Evolutionary conservation across 495 filamentous ascomycete species (phyloP), one percentile per base, ranked within the genome.

Genomic region (Hapsidospora chrysogenum): DNA sequence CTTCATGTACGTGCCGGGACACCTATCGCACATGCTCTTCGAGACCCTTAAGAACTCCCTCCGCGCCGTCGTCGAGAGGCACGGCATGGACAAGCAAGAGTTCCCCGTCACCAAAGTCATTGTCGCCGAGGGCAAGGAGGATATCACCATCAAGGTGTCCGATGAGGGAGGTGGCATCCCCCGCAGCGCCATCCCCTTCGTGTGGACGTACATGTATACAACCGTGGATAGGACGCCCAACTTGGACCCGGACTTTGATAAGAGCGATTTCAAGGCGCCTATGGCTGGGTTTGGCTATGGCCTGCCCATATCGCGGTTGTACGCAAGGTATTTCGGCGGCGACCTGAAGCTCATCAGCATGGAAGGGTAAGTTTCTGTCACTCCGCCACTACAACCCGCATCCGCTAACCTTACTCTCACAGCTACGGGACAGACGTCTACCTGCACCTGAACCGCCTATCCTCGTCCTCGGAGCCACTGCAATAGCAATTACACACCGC

Each of bases 181-280:
- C 0, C 70, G 89, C 36, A 84, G 77, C 41, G 67, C 81, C 20
- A 95, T 97, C 37, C 92, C 92, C 8, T 66, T 97, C 6, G 89
- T 96, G 11, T 97, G 89, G 89, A 97, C 89, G 17, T 97, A 97
- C 51, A 97, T 96, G 89, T 97, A 96, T 49, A 97, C 89, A 14
- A 97, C 89, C 8, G 87, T 97, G 28, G 89, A 95, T 55, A 75
- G 85, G 39, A 95, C 89, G 3, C 89, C 89, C 4, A 92, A 73
- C 47, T 63, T 97, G 31, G 89, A 97, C 49, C 89, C 89, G 9
- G 86, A 95, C 53, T 96, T 96, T 56, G 86, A 97, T 58, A 93
- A 95, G 61, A 94, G 80, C 56, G 89, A 97, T 56, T 97, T 97
- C 66, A 97, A 97, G 57, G 89, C 89, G 11, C 89, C 89, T 2